Evolutionary conservation across 192 early-diverging fungal genomes (phyloP).

Genomic region (Coemansia sp.): DNA sequence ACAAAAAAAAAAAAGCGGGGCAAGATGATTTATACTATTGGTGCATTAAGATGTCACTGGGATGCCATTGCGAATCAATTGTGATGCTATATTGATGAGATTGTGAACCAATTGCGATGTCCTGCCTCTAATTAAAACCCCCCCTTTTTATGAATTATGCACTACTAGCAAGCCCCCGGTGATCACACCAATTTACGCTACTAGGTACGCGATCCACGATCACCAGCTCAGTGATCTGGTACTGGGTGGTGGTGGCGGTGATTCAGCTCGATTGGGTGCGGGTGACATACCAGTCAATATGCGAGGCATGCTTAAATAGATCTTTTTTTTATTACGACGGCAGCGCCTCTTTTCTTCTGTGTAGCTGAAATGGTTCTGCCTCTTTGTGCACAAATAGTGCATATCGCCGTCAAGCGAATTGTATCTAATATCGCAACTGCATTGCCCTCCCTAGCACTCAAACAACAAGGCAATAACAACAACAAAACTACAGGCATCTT

Average conservation of each 20-base stretch:
- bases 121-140: neutral
- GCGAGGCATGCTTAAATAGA: neutral
- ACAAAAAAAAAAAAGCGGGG: neutral
- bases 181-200: neutral
- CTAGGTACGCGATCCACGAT: neutral
- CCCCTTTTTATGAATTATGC: neutral
- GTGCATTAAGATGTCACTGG: too few species aligned
- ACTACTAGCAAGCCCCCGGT: neutral
- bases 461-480: neutral
- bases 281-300: neutral
- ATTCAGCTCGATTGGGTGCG: neutral
- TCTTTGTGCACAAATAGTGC: too few species aligned
- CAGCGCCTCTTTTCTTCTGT: neutral
- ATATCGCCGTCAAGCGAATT: too few species aligned
- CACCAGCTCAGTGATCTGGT: neutral
- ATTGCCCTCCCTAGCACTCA: neutral
- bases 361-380: neutral
- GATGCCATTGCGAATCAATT: neutral
- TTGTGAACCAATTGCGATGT: neutral
- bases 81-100: neutral
- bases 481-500: neutral
- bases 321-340: too few species aligned
- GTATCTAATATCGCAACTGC: neutral
- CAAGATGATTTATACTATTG: neutral
- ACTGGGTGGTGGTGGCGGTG: neutral